phyloP scores from a whole-genome alignment of 352 stramenopile genomes.

The Pythium folliculosum region DNA sequence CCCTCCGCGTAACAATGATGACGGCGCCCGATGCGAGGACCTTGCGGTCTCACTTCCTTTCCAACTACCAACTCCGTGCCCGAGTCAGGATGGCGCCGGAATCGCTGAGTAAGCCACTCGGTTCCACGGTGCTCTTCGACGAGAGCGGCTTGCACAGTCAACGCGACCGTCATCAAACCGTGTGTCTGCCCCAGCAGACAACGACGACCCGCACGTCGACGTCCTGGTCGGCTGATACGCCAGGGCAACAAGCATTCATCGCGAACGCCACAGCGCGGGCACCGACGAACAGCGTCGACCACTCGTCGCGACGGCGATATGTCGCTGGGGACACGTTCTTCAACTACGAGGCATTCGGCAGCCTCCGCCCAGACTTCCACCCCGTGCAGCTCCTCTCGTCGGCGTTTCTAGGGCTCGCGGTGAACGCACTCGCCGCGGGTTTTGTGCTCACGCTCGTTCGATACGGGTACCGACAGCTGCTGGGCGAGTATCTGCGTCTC shows the following conservation, averaged over 20 bases:
- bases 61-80: too few relatives aligned
- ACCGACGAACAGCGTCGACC: not conserved
- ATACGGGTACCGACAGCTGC: constrained; percentile 43
- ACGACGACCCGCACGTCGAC: not conserved
- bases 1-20: not conserved
- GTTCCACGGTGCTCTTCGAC: not conserved
- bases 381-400: constrained; percentile 39
- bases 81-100: not conserved
- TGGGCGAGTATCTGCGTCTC: constrained; percentile 44
- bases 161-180: too few relatives aligned
- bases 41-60: not conserved
- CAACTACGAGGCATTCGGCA: constrained; percentile 62
- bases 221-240: not conserved
- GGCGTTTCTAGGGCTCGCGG: constrained; percentile 42
- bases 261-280: not conserved
- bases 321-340: constrained; percentile 65
- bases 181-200: not conserved
- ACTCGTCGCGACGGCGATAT: constrained; percentile 5
- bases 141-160: not conserved
- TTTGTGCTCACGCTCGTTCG: constrained; percentile 36
- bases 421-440: constrained; percentile 36
- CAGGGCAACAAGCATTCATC: not conserved
- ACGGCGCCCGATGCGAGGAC: too few relatives aligned
- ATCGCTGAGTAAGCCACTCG: not conserved
- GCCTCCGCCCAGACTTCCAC: constrained; percentile 47